phyloP scores from a whole-genome alignment of 129 eudicot genomes.

The Centaurea solstitialis region DNA sequence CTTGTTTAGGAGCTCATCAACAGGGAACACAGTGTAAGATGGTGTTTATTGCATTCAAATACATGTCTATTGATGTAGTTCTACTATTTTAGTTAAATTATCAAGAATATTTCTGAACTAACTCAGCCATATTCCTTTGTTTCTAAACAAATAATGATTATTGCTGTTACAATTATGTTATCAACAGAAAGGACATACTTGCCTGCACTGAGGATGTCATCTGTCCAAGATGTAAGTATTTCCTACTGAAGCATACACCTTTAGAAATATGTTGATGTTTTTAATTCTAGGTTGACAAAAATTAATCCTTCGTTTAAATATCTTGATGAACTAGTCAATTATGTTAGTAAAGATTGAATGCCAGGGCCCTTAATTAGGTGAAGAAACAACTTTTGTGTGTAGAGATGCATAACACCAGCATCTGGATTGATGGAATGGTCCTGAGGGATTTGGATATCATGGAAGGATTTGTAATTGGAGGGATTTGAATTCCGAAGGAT shows the following conservation, averaged over 20 bases:
- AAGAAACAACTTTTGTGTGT: background rate
- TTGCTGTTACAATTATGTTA: constrained; percentile 1
- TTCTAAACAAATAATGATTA: constrained; percentile 15
- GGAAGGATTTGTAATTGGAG: too few species aligned
- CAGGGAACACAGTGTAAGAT: constrained; percentile 48
- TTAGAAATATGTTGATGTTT: background rate
- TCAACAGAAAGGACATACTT: constrained; percentile 60
- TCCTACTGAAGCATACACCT: background rate
- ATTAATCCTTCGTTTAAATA: background rate
- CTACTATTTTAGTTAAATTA: background rate
- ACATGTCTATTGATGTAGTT: background rate
- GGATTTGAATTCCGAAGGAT: too few species aligned
- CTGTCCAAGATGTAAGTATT: constrained; percentile 77
- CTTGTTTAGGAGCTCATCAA: constrained; percentile 65
- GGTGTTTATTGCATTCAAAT: constrained; percentile 10
- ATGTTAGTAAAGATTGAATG: background rate
- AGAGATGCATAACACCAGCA: background rate
- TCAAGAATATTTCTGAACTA: background rate
- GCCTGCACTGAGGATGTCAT: constrained; percentile 52
- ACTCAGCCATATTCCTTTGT: background rate
- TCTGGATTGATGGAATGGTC: too few species aligned
- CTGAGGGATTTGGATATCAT: too few species aligned
- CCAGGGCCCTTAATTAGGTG: background rate
- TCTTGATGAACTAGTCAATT: background rate
- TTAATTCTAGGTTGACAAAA: background rate